Conservation (phyloP, 352 stramenopile species). For the Halophytophthora polymorphica region DNA sequence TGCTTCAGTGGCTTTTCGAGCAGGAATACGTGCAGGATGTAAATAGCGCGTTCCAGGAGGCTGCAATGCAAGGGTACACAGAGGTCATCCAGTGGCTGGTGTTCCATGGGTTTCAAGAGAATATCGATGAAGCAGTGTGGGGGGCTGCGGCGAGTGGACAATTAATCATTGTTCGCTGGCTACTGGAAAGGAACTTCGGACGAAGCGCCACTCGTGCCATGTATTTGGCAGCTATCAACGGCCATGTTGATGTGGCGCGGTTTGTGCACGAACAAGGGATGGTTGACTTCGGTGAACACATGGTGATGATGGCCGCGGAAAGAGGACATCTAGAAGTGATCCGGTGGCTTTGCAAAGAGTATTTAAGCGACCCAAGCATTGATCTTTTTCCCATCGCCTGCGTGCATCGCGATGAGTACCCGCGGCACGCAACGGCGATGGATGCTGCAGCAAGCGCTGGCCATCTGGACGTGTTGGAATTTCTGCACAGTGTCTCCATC, state of each 20-base stretch:
- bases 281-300: constrained; percentile 11
- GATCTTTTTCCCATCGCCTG: constrained; percentile 17
- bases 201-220: constrained; percentile 14
- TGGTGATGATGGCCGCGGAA: constrained; percentile 21
- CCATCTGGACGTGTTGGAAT: constrained; percentile 24
- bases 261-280: constrained; percentile 22
- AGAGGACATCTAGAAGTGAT: constrained; percentile 21
- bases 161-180: constrained; percentile 12
- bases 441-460: constrained; percentile 14
- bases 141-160: constrained; percentile 10
- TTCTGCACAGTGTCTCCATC: constrained; percentile 17
- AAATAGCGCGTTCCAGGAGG: constrained; percentile 19
- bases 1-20: constrained; percentile 24
- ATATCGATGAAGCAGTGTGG: constrained; percentile 20
- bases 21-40: constrained; percentile 20
- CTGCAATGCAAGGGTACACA: constrained; percentile 21
- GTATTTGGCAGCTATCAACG: constrained; percentile 22
- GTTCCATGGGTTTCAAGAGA: constrained; percentile 17
- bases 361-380: constrained; percentile 6
- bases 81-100: constrained; percentile 33
- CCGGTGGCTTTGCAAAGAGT: constrained; percentile 19
- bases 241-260: constrained; percentile 18
- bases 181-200: constrained; percentile 18
- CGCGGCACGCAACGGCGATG: constrained; percentile 17
- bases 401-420: constrained; percentile 7